Percentiles rank a stretch among this genome's conserved stretches.
These are phyloP conservation scores for Xylariaceae sp. DNA, from an alignment of 2,329 filamentous ascomycete species.

Conservation along the genomic window DNA sequence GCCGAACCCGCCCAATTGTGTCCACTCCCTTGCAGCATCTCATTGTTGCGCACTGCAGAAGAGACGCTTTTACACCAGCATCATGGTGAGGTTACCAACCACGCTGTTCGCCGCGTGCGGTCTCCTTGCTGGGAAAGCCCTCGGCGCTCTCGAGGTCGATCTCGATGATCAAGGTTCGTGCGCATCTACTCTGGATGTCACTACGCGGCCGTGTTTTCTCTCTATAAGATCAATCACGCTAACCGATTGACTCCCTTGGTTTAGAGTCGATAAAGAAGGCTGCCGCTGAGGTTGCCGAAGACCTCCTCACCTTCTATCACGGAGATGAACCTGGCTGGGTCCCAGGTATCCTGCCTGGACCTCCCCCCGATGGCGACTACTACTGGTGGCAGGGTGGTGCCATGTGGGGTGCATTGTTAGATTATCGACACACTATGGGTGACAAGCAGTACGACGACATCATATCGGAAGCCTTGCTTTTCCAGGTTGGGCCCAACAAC, in stretches of 20 bases:
- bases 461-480: slow-evolving; percentile 62
- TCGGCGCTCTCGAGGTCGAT: slow-evolving; percentile 40
- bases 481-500: slow-evolving; percentile 61
- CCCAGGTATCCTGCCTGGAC: slow-evolving; percentile 64
- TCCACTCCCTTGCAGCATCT: neutral
- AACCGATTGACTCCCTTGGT: neutral
- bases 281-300: slow-evolving; percentile 56
- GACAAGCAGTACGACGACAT: slow-evolving; percentile 68
- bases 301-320: slow-evolving; percentile 58
- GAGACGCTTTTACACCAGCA: neutral
- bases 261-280: slow-evolving; percentile 55
- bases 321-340: slow-evolving; percentile 59
- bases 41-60: neutral
- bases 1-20: neutral
- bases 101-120: slow-evolving; percentile 38
- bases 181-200: neutral
- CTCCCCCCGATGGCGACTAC: slow-evolving; percentile 62
- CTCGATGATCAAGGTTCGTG: slow-evolving; percentile 41
- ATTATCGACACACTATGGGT: slow-evolving; percentile 74
- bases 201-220: neutral
- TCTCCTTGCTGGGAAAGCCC: slow-evolving; percentile 33
- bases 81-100: slow-evolving; percentile 31
- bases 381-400: slow-evolving; percentile 80
- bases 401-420: slow-evolving; percentile 71
- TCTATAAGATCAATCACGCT: slow-evolving; percentile 3